These are phyloP conservation scores for Talaromyces rugulosus DNA, from an alignment of 2,329 filamentous ascomycete species.

Conservation along the genomic window DNA sequence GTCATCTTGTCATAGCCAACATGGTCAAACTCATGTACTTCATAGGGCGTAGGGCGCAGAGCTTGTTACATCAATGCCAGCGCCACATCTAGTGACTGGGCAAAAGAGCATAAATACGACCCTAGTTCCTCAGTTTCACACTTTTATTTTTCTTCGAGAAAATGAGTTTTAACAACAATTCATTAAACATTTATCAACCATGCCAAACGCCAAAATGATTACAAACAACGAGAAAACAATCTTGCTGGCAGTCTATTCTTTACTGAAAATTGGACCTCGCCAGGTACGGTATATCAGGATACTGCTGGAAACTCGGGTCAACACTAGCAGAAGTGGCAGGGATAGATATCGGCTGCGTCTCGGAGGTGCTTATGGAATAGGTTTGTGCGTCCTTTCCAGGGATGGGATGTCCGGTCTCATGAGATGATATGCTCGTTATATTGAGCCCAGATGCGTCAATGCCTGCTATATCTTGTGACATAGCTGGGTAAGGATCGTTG, in stretches of 20 bases:
- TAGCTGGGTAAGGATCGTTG: slow-evolving; percentile 30
- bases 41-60: neutral
- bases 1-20: neutral
- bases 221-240: neutral
- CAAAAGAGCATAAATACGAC: neutral
- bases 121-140: neutral
- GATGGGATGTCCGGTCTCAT: neutral
- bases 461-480: slow-evolving; percentile 26
- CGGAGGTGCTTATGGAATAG: slow-evolving; percentile 3
- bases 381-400: neutral
- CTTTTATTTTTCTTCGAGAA: neutral
- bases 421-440: neutral
- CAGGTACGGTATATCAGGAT: slow-evolving; percentile 3
- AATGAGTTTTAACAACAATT: neutral
- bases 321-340: neutral
- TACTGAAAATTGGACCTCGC: slow-evolving; percentile 3
- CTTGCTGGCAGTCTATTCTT: neutral
- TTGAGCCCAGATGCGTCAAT: slow-evolving; percentile 13
- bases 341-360: slow-evolving; percentile 10
- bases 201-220: neutral
- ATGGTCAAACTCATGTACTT: neutral
- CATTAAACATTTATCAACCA: neutral
- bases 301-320: slow-evolving; percentile 2
- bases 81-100: neutral
- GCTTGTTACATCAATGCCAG: neutral